Conservation (phyloP, 495 filamentous ascomycete species). For the Aspergillus sparsus region DNA sequence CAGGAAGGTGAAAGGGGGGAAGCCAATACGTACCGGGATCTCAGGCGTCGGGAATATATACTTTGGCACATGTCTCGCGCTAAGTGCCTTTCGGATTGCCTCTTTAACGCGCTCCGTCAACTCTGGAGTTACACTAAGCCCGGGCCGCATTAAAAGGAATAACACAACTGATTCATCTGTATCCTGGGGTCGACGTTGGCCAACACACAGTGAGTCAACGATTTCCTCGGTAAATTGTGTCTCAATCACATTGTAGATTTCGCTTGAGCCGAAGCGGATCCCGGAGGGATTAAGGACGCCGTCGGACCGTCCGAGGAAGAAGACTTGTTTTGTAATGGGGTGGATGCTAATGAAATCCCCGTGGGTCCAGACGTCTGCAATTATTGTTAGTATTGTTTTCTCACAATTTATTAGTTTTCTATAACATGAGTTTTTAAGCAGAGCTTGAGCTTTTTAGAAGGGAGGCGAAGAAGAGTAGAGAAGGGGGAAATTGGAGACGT, state of each 20-base stretch:
- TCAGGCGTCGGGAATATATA: slow-evolving; percentile 78
- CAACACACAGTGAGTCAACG: slow-evolving; percentile 71
- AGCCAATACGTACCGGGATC: slow-evolving; percentile 64
- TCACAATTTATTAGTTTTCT: not conserved
- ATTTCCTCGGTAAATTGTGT: slow-evolving; percentile 60
- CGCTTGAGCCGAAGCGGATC: slow-evolving; percentile 74
- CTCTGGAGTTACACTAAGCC: slow-evolving; percentile 51
- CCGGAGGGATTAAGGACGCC: slow-evolving; percentile 78
- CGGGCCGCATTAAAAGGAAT: slow-evolving; percentile 69
- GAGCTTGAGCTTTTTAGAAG: not conserved
- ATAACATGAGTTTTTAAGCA: not conserved
- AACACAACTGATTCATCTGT: slow-evolving; percentile 73
- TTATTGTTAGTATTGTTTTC: not conserved
- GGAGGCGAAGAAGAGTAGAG: not conserved
- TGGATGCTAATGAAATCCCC: slow-evolving; percentile 76
- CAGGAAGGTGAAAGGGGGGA: slow-evolving; percentile 10
- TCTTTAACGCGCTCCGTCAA: slow-evolving; percentile 62
- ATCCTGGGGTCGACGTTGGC: slow-evolving; percentile 68
- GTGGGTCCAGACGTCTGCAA: slow-evolving; percentile 70
- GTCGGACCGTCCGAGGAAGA: slow-evolving; percentile 73
- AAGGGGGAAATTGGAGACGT: slow-evolving; percentile 1
- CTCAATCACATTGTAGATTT: slow-evolving; percentile 77
- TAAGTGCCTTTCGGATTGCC: slow-evolving; percentile 63
- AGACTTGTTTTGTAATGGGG: slow-evolving; percentile 62
- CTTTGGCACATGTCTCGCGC: slow-evolving; percentile 72